Conservation (phyloP, 1,139 yeast species). For the Taphrina wiesneri region DNA sequence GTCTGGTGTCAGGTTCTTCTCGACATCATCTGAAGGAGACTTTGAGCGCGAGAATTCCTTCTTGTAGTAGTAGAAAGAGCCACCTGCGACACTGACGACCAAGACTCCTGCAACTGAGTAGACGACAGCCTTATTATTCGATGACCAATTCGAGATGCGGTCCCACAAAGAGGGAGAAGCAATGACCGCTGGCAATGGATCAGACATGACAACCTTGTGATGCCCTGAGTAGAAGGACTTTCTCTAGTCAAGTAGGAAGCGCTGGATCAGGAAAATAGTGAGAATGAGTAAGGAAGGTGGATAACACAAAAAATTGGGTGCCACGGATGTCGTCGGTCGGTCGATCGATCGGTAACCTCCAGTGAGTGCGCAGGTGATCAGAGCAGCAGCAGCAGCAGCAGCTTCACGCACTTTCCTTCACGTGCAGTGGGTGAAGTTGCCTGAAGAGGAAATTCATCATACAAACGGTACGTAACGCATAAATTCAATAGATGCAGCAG, state of each 20-base stretch:
- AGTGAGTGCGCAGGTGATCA: background rate
- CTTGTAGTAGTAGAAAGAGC: slow-evolving; percentile 29
- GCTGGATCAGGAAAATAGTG: background rate
- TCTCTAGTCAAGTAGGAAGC: background rate
- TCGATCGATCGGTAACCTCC: background rate
- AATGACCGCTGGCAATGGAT: background rate
- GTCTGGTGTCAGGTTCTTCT: slow-evolving; percentile 4
- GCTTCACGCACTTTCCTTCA: too few relatives aligned
- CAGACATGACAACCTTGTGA: background rate
- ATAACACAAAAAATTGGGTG: background rate
- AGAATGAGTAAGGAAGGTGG: background rate
- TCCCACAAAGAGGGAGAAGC: slow-evolving; percentile 28
- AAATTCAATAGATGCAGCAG: too few relatives aligned
- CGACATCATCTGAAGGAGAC: slow-evolving; percentile 7
- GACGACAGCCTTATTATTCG: slow-evolving; percentile 33
- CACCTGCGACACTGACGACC: slow-evolving; percentile 34
- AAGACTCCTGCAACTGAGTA: slow-evolving; percentile 32
- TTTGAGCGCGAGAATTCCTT: background rate
- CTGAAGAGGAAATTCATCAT: background rate
- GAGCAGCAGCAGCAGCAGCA: too few relatives aligned
- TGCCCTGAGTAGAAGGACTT: background rate
- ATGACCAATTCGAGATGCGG: slow-evolving; percentile 26
- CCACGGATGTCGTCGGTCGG: slow-evolving; percentile 7
- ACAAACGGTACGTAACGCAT: background rate
- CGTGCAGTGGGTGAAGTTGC: background rate